These are phyloP conservation scores for Metschnikowia peoriensis DNA, from an alignment of 805 yeast genomes.

Conservation along the genomic window DNA sequence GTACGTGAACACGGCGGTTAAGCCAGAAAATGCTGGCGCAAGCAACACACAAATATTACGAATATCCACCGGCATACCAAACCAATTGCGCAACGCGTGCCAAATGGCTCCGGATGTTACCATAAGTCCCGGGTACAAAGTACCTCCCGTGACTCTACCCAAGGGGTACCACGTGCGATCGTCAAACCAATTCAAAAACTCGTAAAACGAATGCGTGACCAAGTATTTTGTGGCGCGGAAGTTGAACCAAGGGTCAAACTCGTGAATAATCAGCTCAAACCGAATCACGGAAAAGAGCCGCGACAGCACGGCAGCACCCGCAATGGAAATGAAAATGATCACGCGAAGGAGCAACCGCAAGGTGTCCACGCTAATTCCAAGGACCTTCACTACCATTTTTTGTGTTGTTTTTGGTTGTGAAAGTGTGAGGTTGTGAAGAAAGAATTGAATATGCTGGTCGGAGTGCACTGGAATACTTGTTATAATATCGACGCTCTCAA, in stretches of 20 bases:
- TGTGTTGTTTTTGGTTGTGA: background rate
- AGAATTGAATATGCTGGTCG: background rate
- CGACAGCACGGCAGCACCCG: slow-evolving; percentile 89
- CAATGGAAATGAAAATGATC: slow-evolving; percentile 69
- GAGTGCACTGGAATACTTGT: too few species aligned
- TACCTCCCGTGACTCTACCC: slow-evolving; percentile 99
- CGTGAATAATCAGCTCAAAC: slow-evolving; percentile 95
- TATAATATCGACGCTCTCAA: background rate
- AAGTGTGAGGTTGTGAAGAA: background rate
- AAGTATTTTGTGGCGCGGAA: slow-evolving; percentile 94
- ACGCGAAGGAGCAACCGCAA: slow-evolving; percentile 53
- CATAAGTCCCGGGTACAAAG: slow-evolving; percentile 97
- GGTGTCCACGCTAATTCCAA: slow-evolving; percentile 35
- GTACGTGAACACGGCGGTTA: slow-evolving; percentile 89
- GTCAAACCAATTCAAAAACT: slow-evolving; percentile 96
- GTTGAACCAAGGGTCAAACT: slow-evolving; percentile 96
- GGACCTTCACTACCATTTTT: slow-evolving; percentile 24
- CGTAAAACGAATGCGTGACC: slow-evolving; percentile 79
- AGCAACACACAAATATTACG: slow-evolving; percentile 93
- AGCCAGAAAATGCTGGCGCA: slow-evolving; percentile 94
- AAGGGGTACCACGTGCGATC: slow-evolving; percentile 99
- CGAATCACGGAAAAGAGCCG: slow-evolving; percentile 95
- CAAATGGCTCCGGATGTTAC: slow-evolving; percentile 92
- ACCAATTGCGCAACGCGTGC: slow-evolving; percentile 58
- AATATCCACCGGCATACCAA: slow-evolving; percentile 85